Evolutionary conservation across 768 basidiomycete genomes (phyloP).

Genomic region (Imleria badia): DNA sequence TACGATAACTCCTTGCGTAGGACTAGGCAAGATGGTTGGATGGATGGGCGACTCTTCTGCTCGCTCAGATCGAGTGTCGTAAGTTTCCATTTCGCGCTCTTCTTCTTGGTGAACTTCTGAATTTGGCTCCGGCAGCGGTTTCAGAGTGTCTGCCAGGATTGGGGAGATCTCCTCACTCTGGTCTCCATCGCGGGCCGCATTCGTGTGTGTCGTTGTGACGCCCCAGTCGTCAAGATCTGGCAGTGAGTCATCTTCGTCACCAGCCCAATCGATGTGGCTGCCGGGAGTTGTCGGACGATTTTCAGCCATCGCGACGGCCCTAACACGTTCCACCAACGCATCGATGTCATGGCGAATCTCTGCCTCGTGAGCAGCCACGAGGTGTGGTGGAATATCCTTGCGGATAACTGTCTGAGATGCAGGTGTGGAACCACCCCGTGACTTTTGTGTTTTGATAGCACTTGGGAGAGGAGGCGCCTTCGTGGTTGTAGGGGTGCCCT

Average conservation of each 20-base stretch:
- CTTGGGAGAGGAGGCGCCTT: slow-evolving; percentile 18
- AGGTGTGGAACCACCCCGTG: slow-evolving; percentile 21
- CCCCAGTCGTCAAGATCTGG: slow-evolving; percentile 90
- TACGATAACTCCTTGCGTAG: neutral
- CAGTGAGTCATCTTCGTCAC: slow-evolving; percentile 76
- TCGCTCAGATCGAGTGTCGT: slow-evolving; percentile 8
- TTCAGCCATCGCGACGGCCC: slow-evolving; percentile 70
- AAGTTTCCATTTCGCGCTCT: slow-evolving; percentile 23
- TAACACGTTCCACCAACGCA: slow-evolving; percentile 73
- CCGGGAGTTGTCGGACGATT: slow-evolving; percentile 68
- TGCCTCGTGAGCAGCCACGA: slow-evolving; percentile 36
- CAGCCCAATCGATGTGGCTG: slow-evolving; percentile 87
- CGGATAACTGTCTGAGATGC: slow-evolving; percentile 31
- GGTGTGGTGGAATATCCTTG: slow-evolving; percentile 64
- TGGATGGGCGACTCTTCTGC: slow-evolving; percentile 6
- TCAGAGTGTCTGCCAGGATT: slow-evolving; percentile 62
- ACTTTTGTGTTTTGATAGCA: slow-evolving; percentile 37
- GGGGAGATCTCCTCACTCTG: slow-evolving; percentile 57
- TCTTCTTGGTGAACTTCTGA: slow-evolving; percentile 25
- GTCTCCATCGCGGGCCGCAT: slow-evolving; percentile 26
- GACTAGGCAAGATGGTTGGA: slow-evolving; percentile 6
- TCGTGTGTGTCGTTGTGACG: slow-evolving; percentile 46
- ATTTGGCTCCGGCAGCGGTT: slow-evolving; percentile 52
- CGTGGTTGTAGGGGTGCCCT: slow-evolving; percentile 15
- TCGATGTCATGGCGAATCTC: slow-evolving; percentile 67